Conservation (phyloP, 1,284 basidiomycete genomes). For the Rhodotorula sp. region DNA sequence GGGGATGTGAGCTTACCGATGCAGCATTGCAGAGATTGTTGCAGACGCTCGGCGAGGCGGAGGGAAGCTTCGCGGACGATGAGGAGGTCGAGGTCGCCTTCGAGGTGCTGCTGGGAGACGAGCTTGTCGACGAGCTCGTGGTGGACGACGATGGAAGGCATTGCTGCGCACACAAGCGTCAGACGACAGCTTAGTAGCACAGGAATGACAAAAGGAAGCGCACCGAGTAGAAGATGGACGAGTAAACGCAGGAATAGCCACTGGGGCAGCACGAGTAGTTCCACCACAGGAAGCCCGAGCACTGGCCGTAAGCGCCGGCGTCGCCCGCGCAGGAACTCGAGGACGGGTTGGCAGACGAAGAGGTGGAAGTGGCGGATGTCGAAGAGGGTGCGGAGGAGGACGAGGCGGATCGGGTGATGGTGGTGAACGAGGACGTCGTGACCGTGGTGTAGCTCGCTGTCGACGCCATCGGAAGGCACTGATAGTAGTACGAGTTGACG, state of each 20-base stretch:
- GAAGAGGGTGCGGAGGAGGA: not conserved
- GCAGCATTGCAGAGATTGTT: not conserved
- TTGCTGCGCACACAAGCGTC: not conserved
- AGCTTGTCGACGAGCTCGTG: not conserved
- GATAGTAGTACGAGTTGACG: conserved; percentile 12
- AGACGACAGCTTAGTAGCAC: not conserved
- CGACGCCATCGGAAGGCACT: conserved; percentile 8
- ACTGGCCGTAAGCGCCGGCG: not conserved
- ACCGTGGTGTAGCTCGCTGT: not conserved
- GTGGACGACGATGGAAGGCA: not conserved
- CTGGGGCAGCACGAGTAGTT: not conserved
- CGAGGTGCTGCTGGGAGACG: not conserved
- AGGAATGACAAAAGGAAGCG: not conserved
- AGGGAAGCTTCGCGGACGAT: not conserved
- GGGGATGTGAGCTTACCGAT: conserved; percentile 4
- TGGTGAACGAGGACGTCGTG: not conserved
- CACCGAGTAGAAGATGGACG: conserved; percentile 2
- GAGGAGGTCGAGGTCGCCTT: not conserved
- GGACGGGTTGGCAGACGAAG: not conserved
- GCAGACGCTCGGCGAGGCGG: not conserved
- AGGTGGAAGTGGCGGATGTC: not conserved
- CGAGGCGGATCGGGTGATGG: not conserved
- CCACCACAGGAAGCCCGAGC: not conserved
- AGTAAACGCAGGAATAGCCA: conserved; percentile 1
- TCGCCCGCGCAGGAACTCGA: not conserved